A percentile compares a stretch with the other conserved stretches of the same genome.
These are phyloP conservation scores for Luffa acutangula DNA, from an alignment of 306 rosid genomes.

Conservation along the genomic window DNA sequence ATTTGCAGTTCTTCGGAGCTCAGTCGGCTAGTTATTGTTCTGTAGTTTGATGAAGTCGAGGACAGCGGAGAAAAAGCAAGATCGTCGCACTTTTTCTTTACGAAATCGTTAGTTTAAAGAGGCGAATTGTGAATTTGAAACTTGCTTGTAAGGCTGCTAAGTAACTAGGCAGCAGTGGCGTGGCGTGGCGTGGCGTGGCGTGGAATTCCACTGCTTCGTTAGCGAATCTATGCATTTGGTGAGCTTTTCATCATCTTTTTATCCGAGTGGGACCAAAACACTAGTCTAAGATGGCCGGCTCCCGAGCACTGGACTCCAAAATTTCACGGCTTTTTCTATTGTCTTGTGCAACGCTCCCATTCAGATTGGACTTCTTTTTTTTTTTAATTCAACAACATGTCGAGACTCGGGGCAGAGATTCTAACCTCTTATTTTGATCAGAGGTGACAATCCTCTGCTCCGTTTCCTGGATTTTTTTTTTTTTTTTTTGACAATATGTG, in stretches of 20 bases:
- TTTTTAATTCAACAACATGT: too few species aligned
- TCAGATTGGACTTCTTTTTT: too few species aligned
- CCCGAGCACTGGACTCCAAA: too few species aligned
- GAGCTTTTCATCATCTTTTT: neutral
- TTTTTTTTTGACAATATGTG: too few species aligned
- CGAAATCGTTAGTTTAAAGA: neutral
- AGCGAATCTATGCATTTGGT: neutral
- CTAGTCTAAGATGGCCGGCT: neutral
- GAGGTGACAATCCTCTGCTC: too few species aligned
- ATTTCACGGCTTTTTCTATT: too few species aligned
- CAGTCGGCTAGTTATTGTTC: neutral
- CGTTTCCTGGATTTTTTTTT: too few species aligned
- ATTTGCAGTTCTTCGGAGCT: constrained; percentile 11
- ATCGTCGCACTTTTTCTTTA: neutral
- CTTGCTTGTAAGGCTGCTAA: neutral
- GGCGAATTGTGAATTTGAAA: neutral
- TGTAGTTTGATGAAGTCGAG: neutral
- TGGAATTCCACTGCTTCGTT: neutral
- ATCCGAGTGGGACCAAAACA: neutral
- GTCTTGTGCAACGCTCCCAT: too few species aligned
- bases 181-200: neutral
- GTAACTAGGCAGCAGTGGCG: neutral
- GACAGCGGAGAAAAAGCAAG: neutral
- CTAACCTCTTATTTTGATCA: too few species aligned
- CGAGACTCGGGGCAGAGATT: too few species aligned